phyloP scores from a whole-genome alignment of 176 grass and related monocot species.

The Urochloa ruziziensis region DNA sequence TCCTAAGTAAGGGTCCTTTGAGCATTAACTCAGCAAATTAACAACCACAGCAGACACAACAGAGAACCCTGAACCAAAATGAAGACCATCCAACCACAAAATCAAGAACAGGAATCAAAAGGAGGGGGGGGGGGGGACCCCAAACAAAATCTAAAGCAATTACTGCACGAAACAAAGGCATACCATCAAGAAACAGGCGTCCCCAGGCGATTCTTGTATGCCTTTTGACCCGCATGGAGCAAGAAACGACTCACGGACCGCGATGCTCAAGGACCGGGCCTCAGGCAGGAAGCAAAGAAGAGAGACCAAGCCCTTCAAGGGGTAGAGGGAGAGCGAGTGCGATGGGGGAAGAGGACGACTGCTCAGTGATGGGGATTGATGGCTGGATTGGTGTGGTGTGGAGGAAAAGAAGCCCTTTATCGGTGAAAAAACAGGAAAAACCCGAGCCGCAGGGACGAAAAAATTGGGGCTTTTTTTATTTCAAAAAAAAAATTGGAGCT shows the following conservation, averaged over 20 bases:
- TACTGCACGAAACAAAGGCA: background rate
- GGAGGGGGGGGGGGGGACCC: too few relatives aligned
- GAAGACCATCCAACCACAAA: background rate
- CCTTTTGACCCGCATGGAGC: background rate
- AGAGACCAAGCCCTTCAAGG: background rate
- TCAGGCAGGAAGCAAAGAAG: background rate
- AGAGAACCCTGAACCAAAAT: background rate
- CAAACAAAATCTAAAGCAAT: background rate
- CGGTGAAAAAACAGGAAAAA: background rate
- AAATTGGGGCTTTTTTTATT: background rate
- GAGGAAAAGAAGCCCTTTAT: background rate
- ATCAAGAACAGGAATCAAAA: background rate
- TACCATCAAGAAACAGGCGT: slow-evolving; percentile 32
- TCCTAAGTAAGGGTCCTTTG: background rate
- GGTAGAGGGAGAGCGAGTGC: background rate
- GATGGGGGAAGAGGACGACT: background rate
- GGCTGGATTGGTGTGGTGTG: background rate
- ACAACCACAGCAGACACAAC: background rate
- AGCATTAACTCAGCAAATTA: background rate
- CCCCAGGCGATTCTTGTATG: background rate
- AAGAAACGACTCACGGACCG: background rate
- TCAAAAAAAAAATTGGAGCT: background rate
- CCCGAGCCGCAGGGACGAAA: background rate
- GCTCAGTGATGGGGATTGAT: background rate
- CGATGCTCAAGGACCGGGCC: background rate